phyloP scores from a whole-genome alignment of 148 eudicot genomes.

The Beta vulgaris region DNA sequence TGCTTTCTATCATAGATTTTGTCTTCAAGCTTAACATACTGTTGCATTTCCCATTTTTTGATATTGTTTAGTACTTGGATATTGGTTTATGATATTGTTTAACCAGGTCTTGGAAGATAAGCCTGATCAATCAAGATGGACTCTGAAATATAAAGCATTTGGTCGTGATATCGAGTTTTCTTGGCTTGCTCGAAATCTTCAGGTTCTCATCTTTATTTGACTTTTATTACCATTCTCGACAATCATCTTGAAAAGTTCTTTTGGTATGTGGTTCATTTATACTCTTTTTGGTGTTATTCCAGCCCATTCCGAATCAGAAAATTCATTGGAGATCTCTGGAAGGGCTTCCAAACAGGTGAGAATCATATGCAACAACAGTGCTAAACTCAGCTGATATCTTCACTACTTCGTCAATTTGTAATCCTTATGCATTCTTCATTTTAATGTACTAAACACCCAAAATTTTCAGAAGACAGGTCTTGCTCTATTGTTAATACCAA shows the following conservation, averaged over 20 bases:
- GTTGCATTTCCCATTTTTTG: background rate
- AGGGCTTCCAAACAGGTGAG: conserved; percentile 91
- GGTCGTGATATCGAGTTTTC: conserved; percentile 86
- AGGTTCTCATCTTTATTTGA: conserved; percentile 39
- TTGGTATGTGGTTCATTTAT: background rate
- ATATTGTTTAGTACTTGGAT: background rate
- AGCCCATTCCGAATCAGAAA: conserved; percentile 93
- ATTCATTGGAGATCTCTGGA: conserved; percentile 96
- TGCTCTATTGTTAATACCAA: background rate
- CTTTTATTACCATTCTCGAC: background rate
- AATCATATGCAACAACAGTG: background rate
- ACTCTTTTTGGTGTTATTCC: conserved; percentile 23
- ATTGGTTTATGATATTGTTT: background rate
- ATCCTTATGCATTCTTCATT: background rate
- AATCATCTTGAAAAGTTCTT: background rate
- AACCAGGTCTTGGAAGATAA: conserved; percentile 71
- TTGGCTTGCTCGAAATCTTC: conserved; percentile 99
- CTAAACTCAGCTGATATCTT: background rate
- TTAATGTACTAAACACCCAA: background rate
- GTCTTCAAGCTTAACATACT: background rate
- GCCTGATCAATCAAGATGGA: conserved; percentile 85
- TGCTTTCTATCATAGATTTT: background rate
- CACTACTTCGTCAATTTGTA: background rate
- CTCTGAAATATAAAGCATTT: conserved; percentile 81
- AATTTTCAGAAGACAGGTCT: background rate